These are phyloP conservation scores for Delonix regia DNA, from an alignment of 306 rosid species.

Conservation along the genomic window DNA sequence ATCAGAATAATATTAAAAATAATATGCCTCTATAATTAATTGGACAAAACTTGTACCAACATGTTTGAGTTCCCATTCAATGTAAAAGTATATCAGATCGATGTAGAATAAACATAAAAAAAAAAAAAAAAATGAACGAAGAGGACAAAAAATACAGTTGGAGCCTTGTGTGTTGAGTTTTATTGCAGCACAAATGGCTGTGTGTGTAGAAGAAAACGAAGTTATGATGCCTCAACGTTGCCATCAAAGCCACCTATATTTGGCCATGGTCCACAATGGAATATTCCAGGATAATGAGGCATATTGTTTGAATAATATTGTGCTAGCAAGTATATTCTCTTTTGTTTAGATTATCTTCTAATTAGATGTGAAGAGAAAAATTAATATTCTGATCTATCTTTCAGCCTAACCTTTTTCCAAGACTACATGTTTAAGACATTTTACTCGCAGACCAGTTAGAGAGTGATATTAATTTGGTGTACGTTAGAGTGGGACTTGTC, in stretches of 20 bases:
- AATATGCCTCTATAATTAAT: background rate
- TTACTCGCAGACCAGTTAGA: background rate
- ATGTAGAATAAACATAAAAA: too few species aligned
- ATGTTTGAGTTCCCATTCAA: too few species aligned
- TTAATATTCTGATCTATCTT: background rate
- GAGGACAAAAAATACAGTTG: background rate
- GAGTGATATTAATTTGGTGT: constrained; percentile 12
- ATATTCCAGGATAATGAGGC: constrained; percentile 48
- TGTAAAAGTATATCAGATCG: too few species aligned
- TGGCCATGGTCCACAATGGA: constrained; percentile 42
- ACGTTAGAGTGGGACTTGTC: background rate
- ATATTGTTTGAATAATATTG: constrained; percentile 29
- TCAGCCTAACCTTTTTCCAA: constrained; percentile 36
- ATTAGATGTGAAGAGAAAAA: background rate
- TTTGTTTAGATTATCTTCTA: constrained; percentile 51
- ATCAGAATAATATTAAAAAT: background rate
- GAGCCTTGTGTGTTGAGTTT: background rate
- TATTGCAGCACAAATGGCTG: background rate
- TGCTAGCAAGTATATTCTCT: constrained; percentile 47
- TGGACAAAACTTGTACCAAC: too few species aligned
- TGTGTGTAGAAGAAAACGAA: constrained; percentile 22
- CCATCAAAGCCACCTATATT: constrained; percentile 16
- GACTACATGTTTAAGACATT: constrained; percentile 25
- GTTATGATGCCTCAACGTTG: background rate
- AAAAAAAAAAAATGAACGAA: background rate